Evolutionary conservation across 495 filamentous ascomycete genomes (phyloP).

Genomic region (Daldinia bambusicola): DNA sequence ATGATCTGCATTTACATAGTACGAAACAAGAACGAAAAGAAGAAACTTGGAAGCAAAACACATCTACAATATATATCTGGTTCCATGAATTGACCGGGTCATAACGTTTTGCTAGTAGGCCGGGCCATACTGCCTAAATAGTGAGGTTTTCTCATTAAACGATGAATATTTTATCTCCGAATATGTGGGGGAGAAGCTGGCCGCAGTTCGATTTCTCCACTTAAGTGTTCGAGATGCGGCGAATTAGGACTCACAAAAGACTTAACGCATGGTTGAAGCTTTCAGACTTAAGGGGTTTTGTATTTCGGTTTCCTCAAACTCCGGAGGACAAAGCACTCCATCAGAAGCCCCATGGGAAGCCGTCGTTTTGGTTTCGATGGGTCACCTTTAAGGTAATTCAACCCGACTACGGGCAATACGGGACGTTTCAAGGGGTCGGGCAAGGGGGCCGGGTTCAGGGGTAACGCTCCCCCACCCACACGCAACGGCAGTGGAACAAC

Average conservation of each 20-base stretch:
- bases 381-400: neutral
- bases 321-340: neutral
- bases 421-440: slow-evolving; percentile 6
- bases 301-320: slow-evolving; percentile 3
- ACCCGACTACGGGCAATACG: slow-evolving; percentile 6
- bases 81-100: neutral
- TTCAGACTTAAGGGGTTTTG: slow-evolving; percentile 6
- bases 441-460: slow-evolving; percentile 1
- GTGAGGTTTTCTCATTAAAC: slow-evolving; percentile 4
- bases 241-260: slow-evolving; percentile 2
- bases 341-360: neutral
- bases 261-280: neutral
- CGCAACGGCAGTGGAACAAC: slow-evolving; percentile 18
- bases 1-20: no score
- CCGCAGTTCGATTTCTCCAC: neutral
- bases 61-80: no score
- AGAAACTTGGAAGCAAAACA: neutral
- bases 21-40: neutral
- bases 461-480: neutral
- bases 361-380: slow-evolving; percentile 3
- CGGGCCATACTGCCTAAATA: neutral
- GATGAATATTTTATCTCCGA: slow-evolving; percentile 4
- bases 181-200: slow-evolving; percentile 7
- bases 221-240: neutral
- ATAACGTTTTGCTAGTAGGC: neutral